Evolutionary conservation across 2,329 filamentous ascomycete genomes (phyloP).

Genomic region (Ophiostoma sp.): DNA sequence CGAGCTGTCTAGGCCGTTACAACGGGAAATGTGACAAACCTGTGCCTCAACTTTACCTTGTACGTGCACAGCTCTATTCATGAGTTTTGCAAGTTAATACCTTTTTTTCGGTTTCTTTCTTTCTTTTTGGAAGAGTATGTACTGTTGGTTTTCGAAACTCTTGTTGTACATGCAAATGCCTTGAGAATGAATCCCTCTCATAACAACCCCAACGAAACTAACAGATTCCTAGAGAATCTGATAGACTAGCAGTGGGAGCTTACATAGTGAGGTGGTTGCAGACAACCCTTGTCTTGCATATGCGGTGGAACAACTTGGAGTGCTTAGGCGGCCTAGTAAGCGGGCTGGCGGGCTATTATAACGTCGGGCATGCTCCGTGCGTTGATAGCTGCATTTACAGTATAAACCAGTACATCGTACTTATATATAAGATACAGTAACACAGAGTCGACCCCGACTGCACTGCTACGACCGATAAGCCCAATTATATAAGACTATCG

Average conservation of each 20-base stretch:
- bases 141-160: not conserved
- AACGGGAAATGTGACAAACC: not conserved
- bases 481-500: not conserved
- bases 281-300: conserved; percentile 21
- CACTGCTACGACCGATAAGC: not conserved
- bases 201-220: not conserved
- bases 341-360: not conserved
- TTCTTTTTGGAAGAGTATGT: too few species aligned
- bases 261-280: conserved; percentile 16
- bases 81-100: too few species aligned
- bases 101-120: too few species aligned
- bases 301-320: conserved; percentile 24
- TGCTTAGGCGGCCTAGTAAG: conserved; percentile 18
- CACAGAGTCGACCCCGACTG: not conserved
- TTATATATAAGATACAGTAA: not conserved
- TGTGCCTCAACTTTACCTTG: not conserved
- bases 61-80: too few species aligned
- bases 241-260: not conserved
- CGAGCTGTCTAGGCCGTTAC: conserved; percentile 13
- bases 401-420: not conserved
- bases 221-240: not conserved
- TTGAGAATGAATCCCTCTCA: not conserved
- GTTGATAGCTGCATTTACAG: not conserved
- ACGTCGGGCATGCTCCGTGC: conserved; percentile 8
- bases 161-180: not conserved